These are phyloP conservation scores for Leccinum truebloodii DNA, from an alignment of 768 basidiomycete species.

Conservation along the genomic window DNA sequence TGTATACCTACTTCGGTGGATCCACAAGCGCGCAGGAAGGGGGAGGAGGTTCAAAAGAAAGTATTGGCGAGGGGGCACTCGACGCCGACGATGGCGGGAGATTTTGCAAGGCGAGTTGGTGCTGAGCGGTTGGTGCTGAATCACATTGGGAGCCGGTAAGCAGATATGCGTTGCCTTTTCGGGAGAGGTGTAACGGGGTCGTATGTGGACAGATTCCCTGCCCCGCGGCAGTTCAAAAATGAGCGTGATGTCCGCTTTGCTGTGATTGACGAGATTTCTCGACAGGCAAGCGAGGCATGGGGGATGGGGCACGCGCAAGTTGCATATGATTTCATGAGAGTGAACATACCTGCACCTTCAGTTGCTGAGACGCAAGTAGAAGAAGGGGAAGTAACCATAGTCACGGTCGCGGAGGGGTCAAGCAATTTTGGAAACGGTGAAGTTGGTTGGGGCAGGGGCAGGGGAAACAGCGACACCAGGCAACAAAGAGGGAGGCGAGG, in stretches of 20 bases:
- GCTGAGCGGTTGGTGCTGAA: constrained; percentile 71
- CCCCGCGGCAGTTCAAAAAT: constrained; percentile 40
- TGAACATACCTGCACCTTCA: constrained; percentile 37
- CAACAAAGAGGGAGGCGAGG: constrained; percentile 1
- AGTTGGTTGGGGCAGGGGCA: background rate
- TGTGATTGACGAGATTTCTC: constrained; percentile 61
- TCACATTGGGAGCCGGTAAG: constrained; percentile 72
- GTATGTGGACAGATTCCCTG: constrained; percentile 47
- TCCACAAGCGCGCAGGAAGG: constrained; percentile 44
- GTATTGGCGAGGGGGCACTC: constrained; percentile 75
- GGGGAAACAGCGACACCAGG: background rate
- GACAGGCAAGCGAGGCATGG: constrained; percentile 65
- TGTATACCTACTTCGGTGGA: constrained; percentile 60
- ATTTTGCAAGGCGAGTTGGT: constrained; percentile 61
- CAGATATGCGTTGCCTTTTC: background rate
- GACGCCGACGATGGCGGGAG: constrained; percentile 75
- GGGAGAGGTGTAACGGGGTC: background rate
- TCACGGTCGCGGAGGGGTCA: background rate
- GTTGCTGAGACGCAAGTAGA: background rate
- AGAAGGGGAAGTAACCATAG: background rate
- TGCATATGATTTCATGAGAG: constrained; percentile 59
- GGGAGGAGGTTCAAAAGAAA: constrained; percentile 45
- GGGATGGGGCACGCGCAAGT: constrained; percentile 46
- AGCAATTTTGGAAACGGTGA: background rate
- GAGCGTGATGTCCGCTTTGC: constrained; percentile 35